A percentile compares a stretch with the other conserved stretches of the same genome.
These are phyloP conservation scores for Xylaria intraflava DNA, from an alignment of 495 filamentous ascomycete species.

Conservation along the genomic window DNA sequence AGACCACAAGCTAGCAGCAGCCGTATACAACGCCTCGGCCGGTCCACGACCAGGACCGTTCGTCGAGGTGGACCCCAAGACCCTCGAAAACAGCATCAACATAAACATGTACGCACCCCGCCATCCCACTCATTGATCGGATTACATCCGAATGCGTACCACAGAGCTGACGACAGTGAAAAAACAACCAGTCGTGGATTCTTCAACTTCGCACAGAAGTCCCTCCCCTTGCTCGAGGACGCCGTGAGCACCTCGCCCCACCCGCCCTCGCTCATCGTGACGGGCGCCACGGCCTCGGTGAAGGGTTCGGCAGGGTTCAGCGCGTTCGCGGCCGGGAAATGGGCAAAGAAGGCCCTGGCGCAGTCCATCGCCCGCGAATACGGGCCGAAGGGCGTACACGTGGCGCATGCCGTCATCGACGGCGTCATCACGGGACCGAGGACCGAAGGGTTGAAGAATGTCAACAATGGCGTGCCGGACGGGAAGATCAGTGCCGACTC, in stretches of 20 bases:
- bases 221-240: constrained; percentile 62
- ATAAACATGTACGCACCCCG: constrained; percentile 52
- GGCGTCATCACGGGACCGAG: constrained; percentile 78
- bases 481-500: constrained; percentile 70
- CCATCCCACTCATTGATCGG: not conserved
- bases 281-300: constrained; percentile 76
- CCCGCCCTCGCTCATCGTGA: constrained; percentile 78
- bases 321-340: constrained; percentile 60
- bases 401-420: constrained; percentile 77
- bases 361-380: constrained; percentile 80
- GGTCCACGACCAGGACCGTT: constrained; percentile 71
- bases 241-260: constrained; percentile 43
- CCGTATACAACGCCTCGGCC: constrained; percentile 75
- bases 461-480: constrained; percentile 53
- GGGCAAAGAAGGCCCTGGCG: constrained; percentile 59
- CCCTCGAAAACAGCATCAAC: constrained; percentile 50
- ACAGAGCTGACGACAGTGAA: not conserved
- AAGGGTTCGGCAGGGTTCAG: constrained; percentile 60
- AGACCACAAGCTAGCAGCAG: constrained; percentile 57
- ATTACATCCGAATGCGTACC: not conserved
- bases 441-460: constrained; percentile 50
- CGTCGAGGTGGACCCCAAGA: constrained; percentile 59
- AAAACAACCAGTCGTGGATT: constrained; percentile 52
- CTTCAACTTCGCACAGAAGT: constrained; percentile 68
- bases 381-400: constrained; percentile 78